Conservation (phyloP, 495 filamentous ascomycete species). For the Terfezia boudieri region DNA sequence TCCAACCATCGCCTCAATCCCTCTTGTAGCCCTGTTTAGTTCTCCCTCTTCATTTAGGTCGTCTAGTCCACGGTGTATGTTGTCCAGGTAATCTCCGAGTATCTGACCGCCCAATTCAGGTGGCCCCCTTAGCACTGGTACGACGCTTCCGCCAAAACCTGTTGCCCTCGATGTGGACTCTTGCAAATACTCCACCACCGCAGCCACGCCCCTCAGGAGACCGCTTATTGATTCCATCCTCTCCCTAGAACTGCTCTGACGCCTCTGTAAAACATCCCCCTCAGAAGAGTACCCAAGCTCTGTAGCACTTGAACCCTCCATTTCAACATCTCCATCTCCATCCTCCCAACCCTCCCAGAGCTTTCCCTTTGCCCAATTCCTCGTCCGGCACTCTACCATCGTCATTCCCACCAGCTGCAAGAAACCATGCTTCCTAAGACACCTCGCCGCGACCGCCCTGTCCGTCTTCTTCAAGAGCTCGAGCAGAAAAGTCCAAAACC, state of each 20-base stretch:
- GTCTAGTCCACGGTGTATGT: neutral
- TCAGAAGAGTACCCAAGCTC: neutral
- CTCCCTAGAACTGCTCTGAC: neutral
- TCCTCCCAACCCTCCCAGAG: neutral
- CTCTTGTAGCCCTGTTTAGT: neutral
- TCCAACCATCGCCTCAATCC: conserved; percentile 6
- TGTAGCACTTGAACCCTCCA: neutral
- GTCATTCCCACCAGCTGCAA: conserved; percentile 10
- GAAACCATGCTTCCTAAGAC: conserved; percentile 14
- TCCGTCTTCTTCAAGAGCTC: conserved; percentile 4
- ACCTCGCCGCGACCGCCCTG: neutral
- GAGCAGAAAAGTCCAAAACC: conserved; percentile 11
- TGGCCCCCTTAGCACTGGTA: conserved; percentile 4
- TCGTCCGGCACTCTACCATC: neutral
- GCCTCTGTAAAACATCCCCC: neutral
- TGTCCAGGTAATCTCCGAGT: conserved; percentile 12
- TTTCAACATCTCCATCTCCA: neutral
- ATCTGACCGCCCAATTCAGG: conserved; percentile 9
- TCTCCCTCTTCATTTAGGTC: neutral
- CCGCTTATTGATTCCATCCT: neutral
- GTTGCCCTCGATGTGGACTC: neutral
- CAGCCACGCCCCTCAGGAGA: neutral
- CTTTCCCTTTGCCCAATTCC: neutral
- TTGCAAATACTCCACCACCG: conserved; percentile 8
- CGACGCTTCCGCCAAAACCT: conserved; percentile 2